Conservation (phyloP, 2,329 filamentous ascomycete genomes). For the Ilyonectria destructans region DNA sequence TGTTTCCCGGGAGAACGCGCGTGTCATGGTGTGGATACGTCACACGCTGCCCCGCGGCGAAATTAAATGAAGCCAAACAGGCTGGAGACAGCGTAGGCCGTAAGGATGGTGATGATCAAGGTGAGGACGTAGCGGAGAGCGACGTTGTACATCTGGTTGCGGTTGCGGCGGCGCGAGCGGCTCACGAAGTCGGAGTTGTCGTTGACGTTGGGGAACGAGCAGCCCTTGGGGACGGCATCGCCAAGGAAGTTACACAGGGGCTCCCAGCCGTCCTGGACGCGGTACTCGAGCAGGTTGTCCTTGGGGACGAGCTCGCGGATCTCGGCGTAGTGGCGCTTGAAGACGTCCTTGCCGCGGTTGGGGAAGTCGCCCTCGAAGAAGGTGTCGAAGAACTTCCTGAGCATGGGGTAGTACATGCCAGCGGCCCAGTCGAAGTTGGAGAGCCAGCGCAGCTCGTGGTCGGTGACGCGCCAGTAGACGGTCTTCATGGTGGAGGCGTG, state of each 20-base stretch:
- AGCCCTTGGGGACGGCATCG: slow-evolving; percentile 53
- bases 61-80: slow-evolving; percentile 30
- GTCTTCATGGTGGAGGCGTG: slow-evolving; percentile 76
- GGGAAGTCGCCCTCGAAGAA: slow-evolving; percentile 80
- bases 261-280: slow-evolving; percentile 56
- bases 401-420: slow-evolving; percentile 79
- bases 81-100: slow-evolving; percentile 22
- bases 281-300: slow-evolving; percentile 55
- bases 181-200: slow-evolving; percentile 55
- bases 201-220: slow-evolving; percentile 57
- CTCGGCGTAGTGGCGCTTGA: slow-evolving; percentile 60
- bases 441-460: slow-evolving; percentile 67
- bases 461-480: slow-evolving; percentile 77
- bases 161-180: slow-evolving; percentile 53
- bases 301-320: slow-evolving; percentile 52
- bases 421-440: slow-evolving; percentile 72
- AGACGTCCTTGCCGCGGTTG: slow-evolving; percentile 76
- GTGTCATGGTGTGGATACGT: not conserved
- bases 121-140: slow-evolving; percentile 47
- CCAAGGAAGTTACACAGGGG: slow-evolving; percentile 57
- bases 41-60: not conserved
- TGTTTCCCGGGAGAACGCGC: slow-evolving; percentile 3
- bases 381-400: slow-evolving; percentile 78
- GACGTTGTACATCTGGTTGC: slow-evolving; percentile 56
- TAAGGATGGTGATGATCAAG: slow-evolving; percentile 35